Evolutionary conservation across 2,329 filamentous ascomycete species (phyloP).

Genomic region (Xylaria digitata): DNA sequence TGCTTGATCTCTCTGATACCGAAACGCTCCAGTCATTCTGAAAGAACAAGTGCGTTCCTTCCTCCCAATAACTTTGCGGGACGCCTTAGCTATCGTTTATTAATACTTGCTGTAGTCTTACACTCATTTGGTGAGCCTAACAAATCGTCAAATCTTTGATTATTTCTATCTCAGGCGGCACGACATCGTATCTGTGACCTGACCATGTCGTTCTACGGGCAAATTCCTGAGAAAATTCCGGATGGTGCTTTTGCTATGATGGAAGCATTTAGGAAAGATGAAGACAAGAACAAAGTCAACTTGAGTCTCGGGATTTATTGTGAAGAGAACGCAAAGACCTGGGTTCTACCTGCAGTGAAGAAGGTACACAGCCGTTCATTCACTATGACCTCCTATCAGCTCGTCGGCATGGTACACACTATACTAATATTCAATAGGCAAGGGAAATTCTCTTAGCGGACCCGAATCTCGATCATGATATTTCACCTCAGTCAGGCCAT

Average conservation of each 20-base stretch:
- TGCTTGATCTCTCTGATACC: too few relatives aligned
- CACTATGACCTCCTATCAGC: too few relatives aligned
- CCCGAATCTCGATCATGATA: slow-evolving; percentile 4
- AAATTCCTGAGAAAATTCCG: background rate
- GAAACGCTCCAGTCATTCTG: too few relatives aligned
- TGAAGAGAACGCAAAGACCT: slow-evolving; percentile 52
- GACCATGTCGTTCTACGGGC: background rate
- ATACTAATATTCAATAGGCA: background rate
- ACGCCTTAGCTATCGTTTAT: too few relatives aligned
- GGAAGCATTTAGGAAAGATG: slow-evolving; percentile 4
- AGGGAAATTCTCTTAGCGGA: slow-evolving; percentile 22
- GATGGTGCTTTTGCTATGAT: slow-evolving; percentile 2
- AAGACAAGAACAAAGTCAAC: slow-evolving; percentile 5
- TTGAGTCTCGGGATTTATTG: slow-evolving; percentile 52
- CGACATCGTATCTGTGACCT: background rate
- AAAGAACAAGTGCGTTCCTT: too few relatives aligned
- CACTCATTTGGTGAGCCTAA: too few relatives aligned
- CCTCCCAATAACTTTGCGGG: too few relatives aligned
- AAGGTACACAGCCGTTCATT: slow-evolving; percentile 40
- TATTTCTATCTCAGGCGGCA: too few relatives aligned
- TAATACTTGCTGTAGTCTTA: too few relatives aligned
- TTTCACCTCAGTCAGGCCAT: slow-evolving; percentile 40
- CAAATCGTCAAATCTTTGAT: too few relatives aligned
- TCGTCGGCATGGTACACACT: background rate
- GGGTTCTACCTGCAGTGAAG: slow-evolving; percentile 53